Evolutionary conservation across 2,329 filamentous ascomycete genomes (phyloP).

Genomic region (Tolypocladium album): DNA sequence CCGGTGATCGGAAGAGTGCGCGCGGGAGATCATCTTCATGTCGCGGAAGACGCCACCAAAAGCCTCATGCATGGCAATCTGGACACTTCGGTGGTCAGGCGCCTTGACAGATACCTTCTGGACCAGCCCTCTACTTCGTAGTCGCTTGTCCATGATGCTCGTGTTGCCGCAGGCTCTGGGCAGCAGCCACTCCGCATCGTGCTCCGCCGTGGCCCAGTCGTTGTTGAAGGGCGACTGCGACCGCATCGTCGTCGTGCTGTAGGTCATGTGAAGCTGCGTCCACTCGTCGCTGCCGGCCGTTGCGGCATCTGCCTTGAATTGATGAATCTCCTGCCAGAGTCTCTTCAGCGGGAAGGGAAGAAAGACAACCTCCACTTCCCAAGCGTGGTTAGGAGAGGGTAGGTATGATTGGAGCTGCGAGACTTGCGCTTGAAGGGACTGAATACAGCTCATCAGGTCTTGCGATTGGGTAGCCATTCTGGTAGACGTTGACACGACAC

Average conservation of each 20-base stretch:
- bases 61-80: conserved; percentile 48
- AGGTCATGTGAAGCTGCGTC: conserved; percentile 42
- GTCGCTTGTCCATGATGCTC: conserved; percentile 54
- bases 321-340: conserved; percentile 39
- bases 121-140: conserved; percentile 65
- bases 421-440: conserved; percentile 38
- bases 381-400: conserved; percentile 53
- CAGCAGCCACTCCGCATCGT: conserved; percentile 50
- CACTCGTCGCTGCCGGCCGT: conserved; percentile 34
- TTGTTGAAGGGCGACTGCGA: conserved; percentile 35
- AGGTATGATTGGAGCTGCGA: conserved; percentile 46
- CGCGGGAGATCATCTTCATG: conserved; percentile 24
- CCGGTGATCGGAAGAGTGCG: conserved; percentile 13
- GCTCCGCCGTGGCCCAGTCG: conserved; percentile 34
- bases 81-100: conserved; percentile 56
- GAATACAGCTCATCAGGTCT: conserved; percentile 39
- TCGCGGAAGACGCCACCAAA: conserved; percentile 47
- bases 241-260: conserved; percentile 31
- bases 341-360: conserved; percentile 55
- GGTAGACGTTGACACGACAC: conserved; percentile 35
- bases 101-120: conserved; percentile 51
- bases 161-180: conserved; percentile 57
- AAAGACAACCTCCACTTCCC: conserved; percentile 68
- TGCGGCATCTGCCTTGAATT: conserved; percentile 31
- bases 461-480: conserved; percentile 28